These are phyloP conservation scores for Kwoniella sp. DNA, from an alignment of 768 basidiomycete species.

Conservation along the genomic window DNA sequence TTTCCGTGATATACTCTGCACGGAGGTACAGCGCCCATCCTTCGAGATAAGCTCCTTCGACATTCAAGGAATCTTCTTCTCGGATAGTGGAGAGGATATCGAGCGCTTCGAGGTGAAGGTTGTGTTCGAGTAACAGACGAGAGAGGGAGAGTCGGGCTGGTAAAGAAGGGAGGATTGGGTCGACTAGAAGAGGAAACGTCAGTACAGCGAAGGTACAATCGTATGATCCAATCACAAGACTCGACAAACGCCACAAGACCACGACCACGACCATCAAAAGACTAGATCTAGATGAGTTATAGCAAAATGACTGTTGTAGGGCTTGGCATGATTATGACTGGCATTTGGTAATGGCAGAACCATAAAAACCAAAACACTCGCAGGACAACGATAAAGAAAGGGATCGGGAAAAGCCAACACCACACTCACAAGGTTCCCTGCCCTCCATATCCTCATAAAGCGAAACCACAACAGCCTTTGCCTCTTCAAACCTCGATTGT, in stretches of 20 bases:
- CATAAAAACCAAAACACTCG: too few species aligned
- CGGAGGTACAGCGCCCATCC: conserved; percentile 86
- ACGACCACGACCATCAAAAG: too few species aligned
- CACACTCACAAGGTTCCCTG: conserved; percentile 61
- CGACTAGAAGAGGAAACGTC: conserved; percentile 59
- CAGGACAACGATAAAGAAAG: too few species aligned
- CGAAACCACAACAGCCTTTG: conserved; percentile 67
- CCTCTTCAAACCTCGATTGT: conserved; percentile 80
- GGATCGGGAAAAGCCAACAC: neutral
- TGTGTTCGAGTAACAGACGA: conserved; percentile 79
- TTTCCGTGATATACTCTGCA: conserved; percentile 42
- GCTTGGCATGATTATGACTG: too few species aligned
- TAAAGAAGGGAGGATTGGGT: conserved; percentile 70
- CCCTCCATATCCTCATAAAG: conserved; percentile 73
- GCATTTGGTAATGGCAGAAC: too few species aligned
- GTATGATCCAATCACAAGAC: too few species aligned
- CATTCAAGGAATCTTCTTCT: conserved; percentile 77
- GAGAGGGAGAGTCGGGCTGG: conserved; percentile 71
- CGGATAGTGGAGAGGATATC: conserved; percentile 76
- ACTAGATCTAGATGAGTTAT: too few species aligned
- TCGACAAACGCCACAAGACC: too few species aligned
- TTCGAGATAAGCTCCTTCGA: conserved; percentile 92
- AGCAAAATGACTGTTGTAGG: too few species aligned
- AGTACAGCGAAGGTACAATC: too few species aligned
- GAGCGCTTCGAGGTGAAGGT: conserved; percentile 70